Conservation (phyloP, 2,329 filamentous ascomycete species). For the Fusarium nygamai region DNA sequence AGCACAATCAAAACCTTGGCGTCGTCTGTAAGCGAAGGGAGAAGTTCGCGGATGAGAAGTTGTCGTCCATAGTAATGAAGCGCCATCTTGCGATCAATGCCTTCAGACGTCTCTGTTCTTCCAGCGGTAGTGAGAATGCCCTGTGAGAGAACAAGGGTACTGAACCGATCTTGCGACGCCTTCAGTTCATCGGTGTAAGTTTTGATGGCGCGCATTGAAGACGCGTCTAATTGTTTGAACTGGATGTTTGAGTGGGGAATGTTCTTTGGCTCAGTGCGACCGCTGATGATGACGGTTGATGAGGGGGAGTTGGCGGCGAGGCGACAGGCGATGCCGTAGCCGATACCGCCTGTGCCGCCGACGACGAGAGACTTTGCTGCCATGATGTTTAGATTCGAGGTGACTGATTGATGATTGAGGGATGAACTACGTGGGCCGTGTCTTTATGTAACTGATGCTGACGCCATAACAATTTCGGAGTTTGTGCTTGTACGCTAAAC, state of each 20-base stretch:
- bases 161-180: slow-evolving; percentile 40
- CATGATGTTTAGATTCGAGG: not conserved
- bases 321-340: slow-evolving; percentile 50
- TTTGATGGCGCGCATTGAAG: slow-evolving; percentile 49
- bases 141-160: slow-evolving; percentile 52
- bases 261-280: slow-evolving; percentile 44
- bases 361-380: slow-evolving; percentile 46
- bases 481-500: not conserved
- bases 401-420: not conserved
- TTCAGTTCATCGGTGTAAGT: slow-evolving; percentile 45
- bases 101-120: slow-evolving; percentile 54
- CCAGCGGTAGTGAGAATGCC: slow-evolving; percentile 50
- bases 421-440: not conserved
- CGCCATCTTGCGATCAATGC: slow-evolving; percentile 56
- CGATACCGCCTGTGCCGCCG: slow-evolving; percentile 50
- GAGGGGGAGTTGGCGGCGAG: slow-evolving; percentile 42
- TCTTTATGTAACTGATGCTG: not conserved
- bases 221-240: slow-evolving; percentile 47
- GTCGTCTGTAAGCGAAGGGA: slow-evolving; percentile 49
- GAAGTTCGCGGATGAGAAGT: slow-evolving; percentile 53
- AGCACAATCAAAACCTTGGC: slow-evolving; percentile 54
- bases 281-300: slow-evolving; percentile 47
- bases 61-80: slow-evolving; percentile 59
- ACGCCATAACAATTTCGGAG: not conserved
- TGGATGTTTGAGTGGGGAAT: slow-evolving; percentile 47